phyloP scores from a whole-genome alignment of 2,329 filamentous ascomycete genomes.

The Scedosporium aurantiacum region DNA sequence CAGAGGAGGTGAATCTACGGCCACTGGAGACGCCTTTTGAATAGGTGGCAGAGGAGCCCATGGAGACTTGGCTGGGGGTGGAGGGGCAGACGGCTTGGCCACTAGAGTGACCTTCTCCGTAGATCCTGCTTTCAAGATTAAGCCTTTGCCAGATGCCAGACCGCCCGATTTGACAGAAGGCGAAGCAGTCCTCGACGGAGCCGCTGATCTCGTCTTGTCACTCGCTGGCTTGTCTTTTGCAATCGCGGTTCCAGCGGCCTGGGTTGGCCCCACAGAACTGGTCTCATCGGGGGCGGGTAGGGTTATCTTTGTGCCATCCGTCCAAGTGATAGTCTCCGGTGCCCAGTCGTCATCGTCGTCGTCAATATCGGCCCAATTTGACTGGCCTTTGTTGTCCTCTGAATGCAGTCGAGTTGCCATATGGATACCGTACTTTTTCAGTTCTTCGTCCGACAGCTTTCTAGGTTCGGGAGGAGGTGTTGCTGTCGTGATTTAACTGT shows the following conservation, averaged over 20 bases:
- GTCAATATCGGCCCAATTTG: conserved; percentile 84
- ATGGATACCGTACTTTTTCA: conserved; percentile 80
- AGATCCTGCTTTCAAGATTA: conserved; percentile 53
- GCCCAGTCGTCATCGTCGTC: conserved; percentile 84
- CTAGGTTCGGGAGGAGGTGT: conserved; percentile 59
- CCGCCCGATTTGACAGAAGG: conserved; percentile 32
- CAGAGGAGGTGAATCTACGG: conserved; percentile 40
- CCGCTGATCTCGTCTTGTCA: conserved; percentile 36
- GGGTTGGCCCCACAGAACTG: conserved; percentile 1
- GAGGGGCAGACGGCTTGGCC: conserved; percentile 56
- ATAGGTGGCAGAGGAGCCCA: conserved; percentile 83
- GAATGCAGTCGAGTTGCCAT: conserved; percentile 68
- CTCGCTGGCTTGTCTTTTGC: conserved; percentile 16
- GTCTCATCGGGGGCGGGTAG: conserved; percentile 51
- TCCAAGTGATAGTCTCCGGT: conserved; percentile 77
- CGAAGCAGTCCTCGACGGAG: conserved; percentile 21
- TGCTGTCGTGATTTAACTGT: conserved; percentile 26
- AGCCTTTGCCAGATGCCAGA: conserved; percentile 44
- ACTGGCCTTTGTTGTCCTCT: conserved; percentile 62
- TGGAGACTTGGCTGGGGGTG: conserved; percentile 72
- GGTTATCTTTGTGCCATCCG: conserved; percentile 74
- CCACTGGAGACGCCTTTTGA: conserved; percentile 63
- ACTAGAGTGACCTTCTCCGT: conserved; percentile 63
- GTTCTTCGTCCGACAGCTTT: conserved; percentile 76
- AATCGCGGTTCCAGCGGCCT: conserved; percentile 14